phyloP scores from a whole-genome alignment of 176 grass and related monocot species.

The Oryza meyeriana region DNA sequence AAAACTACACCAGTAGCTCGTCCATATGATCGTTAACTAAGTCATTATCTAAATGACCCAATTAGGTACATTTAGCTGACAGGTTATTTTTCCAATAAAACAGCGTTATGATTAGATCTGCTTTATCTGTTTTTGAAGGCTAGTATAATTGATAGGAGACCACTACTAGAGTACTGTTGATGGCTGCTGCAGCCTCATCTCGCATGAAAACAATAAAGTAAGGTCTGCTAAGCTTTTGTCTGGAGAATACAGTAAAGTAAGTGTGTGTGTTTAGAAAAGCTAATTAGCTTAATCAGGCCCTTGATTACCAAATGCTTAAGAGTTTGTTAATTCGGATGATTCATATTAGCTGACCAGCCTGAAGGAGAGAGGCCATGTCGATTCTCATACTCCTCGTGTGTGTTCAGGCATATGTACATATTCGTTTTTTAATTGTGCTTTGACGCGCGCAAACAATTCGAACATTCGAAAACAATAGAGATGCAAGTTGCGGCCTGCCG shows the following conservation, averaged over 20 bases:
- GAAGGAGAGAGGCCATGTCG: not conserved
- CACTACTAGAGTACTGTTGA: not conserved
- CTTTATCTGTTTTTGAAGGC: conserved; percentile 9
- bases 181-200: not conserved
- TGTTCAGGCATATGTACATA: not conserved
- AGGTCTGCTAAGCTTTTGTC: not conserved
- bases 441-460: conserved; percentile 1
- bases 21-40: not conserved
- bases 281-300: not conserved
- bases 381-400: not conserved
- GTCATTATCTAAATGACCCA: not conserved
- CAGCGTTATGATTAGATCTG: conserved; percentile 10
- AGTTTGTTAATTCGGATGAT: not conserved
- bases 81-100: not conserved
- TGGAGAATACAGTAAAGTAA: not conserved
- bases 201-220: conserved; percentile 12
- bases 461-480: conserved; percentile 15
- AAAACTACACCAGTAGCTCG: not conserved
- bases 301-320: not conserved
- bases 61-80: not conserved
- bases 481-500: conserved; percentile 5
- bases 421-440: not conserved
- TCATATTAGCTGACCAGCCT: not conserved
- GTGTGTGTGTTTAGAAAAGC: not conserved
- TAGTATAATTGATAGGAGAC: conserved; percentile 13